These are phyloP conservation scores for Dryas octopetala DNA, from an alignment of 306 rosid genomes.

Conservation along the genomic window DNA sequence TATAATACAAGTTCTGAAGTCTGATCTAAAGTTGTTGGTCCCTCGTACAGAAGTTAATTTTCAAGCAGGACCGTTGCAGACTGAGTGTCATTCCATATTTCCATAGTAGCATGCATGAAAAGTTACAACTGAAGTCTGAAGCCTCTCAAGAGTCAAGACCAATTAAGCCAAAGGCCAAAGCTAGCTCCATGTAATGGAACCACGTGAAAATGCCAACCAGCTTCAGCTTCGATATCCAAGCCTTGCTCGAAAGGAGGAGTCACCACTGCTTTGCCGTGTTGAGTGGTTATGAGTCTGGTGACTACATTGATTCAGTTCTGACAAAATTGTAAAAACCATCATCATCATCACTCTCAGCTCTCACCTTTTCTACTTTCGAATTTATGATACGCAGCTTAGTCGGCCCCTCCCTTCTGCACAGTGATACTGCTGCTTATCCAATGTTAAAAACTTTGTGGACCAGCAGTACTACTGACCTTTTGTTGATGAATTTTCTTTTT, in stretches of 20 bases:
- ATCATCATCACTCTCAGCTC: no score
- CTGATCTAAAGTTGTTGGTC: background rate
- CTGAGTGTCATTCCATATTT: background rate
- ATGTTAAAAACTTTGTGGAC: background rate
- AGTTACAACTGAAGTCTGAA: background rate
- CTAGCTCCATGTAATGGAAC: background rate
- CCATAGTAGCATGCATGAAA: background rate
- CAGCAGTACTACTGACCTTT: no score
- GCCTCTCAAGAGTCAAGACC: background rate
- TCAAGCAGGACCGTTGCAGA: background rate
- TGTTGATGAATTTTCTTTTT: background rate
- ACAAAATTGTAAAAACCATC: no score
- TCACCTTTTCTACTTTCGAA: no score
- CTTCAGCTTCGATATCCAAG: no score
- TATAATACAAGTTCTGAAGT: background rate
- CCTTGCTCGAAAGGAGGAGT: no score
- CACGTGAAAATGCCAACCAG: background rate
- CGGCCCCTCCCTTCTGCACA: no score
- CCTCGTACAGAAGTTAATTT: conserved; percentile 1
- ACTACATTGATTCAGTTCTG: background rate
- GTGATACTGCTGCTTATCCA: background rate
- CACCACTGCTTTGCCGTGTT: background rate
- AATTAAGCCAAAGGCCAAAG: background rate
- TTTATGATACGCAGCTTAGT: no score
- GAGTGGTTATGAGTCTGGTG: background rate